Evolutionary conservation across 1,284 basidiomycete genomes (phyloP).

Genomic region (Cryptococcus sp.): DNA sequence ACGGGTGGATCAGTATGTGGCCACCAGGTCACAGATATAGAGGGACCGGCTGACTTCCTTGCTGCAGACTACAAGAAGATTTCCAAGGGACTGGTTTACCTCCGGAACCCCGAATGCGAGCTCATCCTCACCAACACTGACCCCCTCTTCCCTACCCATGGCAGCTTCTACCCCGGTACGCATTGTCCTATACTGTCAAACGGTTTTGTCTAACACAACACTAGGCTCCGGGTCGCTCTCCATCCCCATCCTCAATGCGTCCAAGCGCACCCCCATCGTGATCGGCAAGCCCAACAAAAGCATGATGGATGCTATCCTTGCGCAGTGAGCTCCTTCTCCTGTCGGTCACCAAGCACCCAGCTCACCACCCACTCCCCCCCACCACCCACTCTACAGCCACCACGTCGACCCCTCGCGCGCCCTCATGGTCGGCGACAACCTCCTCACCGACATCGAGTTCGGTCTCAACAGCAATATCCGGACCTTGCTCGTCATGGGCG

Average conservation of each 20-base stretch:
- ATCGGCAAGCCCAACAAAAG: conserved; percentile 89
- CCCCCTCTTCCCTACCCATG: conserved; percentile 76
- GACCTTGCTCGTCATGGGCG: conserved; percentile 91
- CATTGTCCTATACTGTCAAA: background rate
- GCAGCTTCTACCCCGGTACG: conserved; percentile 73
- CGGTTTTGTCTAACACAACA: background rate
- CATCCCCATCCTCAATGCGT: conserved; percentile 72
- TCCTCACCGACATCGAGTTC: conserved; percentile 85
- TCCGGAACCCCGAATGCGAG: conserved; percentile 72
- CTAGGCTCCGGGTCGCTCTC: conserved; percentile 70
- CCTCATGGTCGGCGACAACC: conserved; percentile 92
- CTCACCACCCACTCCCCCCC: background rate
- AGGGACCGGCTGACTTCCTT: background rate
- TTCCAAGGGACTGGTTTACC: conserved; percentile 88
- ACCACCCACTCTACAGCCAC: conserved; percentile 60
- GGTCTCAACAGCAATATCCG: conserved; percentile 79
- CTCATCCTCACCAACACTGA: conserved; percentile 95
- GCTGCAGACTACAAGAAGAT: conserved; percentile 81
- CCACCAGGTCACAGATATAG: background rate
- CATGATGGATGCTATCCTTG: conserved; percentile 92
- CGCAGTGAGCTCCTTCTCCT: conserved; percentile 63
- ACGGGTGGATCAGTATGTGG: conserved; percentile 46
- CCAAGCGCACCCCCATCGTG: conserved; percentile 63
- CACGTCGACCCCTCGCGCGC: conserved; percentile 78
- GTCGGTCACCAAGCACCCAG: background rate